These are phyloP conservation scores for Claviceps cyperi DNA, from an alignment of 2,329 filamentous ascomycete species.

Conservation along the genomic window DNA sequence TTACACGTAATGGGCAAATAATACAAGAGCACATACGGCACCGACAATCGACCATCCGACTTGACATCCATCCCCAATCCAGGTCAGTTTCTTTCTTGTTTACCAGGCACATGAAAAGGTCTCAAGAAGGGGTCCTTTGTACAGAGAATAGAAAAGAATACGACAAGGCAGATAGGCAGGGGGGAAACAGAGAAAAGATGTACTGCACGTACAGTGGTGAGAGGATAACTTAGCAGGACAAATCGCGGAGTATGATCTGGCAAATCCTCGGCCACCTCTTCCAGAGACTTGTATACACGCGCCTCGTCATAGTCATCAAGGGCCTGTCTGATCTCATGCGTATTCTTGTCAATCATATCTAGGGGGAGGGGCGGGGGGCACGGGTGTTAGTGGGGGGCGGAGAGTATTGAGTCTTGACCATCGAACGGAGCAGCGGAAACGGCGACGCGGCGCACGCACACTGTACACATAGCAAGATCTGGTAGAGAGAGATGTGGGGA, in stretches of 20 bases:
- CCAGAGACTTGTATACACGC: conserved; percentile 63
- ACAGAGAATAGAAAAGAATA: background rate
- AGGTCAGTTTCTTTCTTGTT: background rate
- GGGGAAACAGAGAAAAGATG: background rate
- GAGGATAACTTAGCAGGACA: conserved; percentile 76
- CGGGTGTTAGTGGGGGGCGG: too few relatives aligned
- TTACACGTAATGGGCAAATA: conserved; percentile 91
- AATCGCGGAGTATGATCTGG: conserved; percentile 87
- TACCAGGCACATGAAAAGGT: background rate
- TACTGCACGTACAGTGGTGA: conserved; percentile 21
- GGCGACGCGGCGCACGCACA: background rate
- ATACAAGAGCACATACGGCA: conserved; percentile 89
- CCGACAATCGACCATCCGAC: conserved; percentile 69
- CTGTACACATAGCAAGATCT: background rate
- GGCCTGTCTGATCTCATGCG: conserved; percentile 70
- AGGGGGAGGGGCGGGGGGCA: conserved; percentile 16
- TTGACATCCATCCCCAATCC: background rate
- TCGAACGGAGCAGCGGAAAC: background rate
- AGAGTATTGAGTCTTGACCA: background rate
- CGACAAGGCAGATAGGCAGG: background rate
- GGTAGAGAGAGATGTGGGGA: background rate
- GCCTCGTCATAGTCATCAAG: conserved; percentile 43
- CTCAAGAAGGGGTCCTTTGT: too few relatives aligned
- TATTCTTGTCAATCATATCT: conserved; percentile 86
- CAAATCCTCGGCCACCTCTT: conserved; percentile 73